These are phyloP conservation scores for Chrysanthemum seticuspe DNA, from an alignment of 129 eudicot species.

Conservation along the genomic window DNA sequence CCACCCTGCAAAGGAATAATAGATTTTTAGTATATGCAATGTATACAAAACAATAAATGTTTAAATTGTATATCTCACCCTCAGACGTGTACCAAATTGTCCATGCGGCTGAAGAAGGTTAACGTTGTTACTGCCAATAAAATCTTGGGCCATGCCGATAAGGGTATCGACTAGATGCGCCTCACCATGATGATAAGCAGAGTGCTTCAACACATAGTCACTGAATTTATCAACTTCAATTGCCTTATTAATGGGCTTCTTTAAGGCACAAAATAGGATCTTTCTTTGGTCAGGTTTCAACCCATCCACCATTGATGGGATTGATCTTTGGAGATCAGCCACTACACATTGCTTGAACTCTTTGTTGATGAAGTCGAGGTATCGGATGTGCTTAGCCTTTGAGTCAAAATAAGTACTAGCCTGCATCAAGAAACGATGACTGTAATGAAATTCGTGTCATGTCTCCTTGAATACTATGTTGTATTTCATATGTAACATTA, in stretches of 20 bases:
- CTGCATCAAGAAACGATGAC: slow-evolving; percentile 31
- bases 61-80: slow-evolving; percentile 31
- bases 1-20: slow-evolving; percentile 52
- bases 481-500: too few species aligned
- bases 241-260: slow-evolving; percentile 41
- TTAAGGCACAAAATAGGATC: slow-evolving; percentile 65
- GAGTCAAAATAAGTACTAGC: slow-evolving; percentile 61
- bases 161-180: slow-evolving; percentile 58
- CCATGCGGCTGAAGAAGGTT: slow-evolving; percentile 58
- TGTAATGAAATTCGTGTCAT: not conserved
- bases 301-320: slow-evolving; percentile 73
- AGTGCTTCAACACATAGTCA: too few species aligned
- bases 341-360: slow-evolving; percentile 56
- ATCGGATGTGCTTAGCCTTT: slow-evolving; percentile 42
- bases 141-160: slow-evolving; percentile 80
- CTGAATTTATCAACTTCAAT: slow-evolving; percentile 47
- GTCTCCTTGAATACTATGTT: too few species aligned
- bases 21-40: not conserved
- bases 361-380: slow-evolving; percentile 68
- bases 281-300: slow-evolving; percentile 76
- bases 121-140: slow-evolving; percentile 64
- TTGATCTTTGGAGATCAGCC: slow-evolving; percentile 70
- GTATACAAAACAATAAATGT: not conserved
- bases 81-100: slow-evolving; percentile 64
- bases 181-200: slow-evolving; percentile 77